Evolutionary conservation across 2,329 filamentous ascomycete species (phyloP).

Genomic region (Falciphora oryzae): DNA sequence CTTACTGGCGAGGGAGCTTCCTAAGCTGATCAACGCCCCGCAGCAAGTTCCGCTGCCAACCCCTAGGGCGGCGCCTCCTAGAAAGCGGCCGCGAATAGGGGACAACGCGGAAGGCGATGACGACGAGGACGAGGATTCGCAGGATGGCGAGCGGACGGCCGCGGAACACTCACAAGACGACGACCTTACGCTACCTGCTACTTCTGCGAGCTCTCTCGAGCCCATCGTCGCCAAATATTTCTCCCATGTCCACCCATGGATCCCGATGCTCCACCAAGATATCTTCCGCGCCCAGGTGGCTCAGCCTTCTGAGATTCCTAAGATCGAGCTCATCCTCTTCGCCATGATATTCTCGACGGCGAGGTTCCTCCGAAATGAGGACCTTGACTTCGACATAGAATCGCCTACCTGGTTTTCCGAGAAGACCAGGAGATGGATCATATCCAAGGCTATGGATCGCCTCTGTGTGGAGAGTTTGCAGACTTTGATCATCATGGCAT

Average conservation of each 20-base stretch:
- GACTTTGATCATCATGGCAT: constrained; percentile 28
- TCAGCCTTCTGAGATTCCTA: constrained; percentile 16
- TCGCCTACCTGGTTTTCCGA: constrained; percentile 19
- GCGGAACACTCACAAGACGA: background rate
- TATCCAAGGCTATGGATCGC: constrained; percentile 25
- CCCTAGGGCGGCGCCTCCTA: background rate
- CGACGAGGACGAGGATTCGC: background rate
- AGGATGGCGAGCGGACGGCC: background rate
- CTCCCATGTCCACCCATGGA: constrained; percentile 31
- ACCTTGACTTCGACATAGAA: constrained; percentile 29
- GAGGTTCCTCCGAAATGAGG: constrained; percentile 26
- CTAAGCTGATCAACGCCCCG: background rate
- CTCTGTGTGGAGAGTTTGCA: constrained; percentile 29
- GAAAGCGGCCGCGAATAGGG: background rate
- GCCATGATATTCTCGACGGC: constrained; percentile 22
- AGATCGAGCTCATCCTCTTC: constrained; percentile 27
- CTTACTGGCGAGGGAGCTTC: constrained; percentile 3
- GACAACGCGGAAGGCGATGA: background rate
- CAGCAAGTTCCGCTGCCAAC: background rate
- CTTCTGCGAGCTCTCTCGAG: constrained; percentile 28
- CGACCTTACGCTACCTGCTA: constrained; percentile 10
- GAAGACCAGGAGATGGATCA: constrained; percentile 14
- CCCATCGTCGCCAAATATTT: constrained; percentile 31
- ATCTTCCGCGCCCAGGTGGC: constrained; percentile 20
- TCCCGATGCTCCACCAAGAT: constrained; percentile 29